These are phyloP conservation scores for Pichia deserticola DNA, from an alignment of 805 yeast genomes.

Conservation along the genomic window DNA sequence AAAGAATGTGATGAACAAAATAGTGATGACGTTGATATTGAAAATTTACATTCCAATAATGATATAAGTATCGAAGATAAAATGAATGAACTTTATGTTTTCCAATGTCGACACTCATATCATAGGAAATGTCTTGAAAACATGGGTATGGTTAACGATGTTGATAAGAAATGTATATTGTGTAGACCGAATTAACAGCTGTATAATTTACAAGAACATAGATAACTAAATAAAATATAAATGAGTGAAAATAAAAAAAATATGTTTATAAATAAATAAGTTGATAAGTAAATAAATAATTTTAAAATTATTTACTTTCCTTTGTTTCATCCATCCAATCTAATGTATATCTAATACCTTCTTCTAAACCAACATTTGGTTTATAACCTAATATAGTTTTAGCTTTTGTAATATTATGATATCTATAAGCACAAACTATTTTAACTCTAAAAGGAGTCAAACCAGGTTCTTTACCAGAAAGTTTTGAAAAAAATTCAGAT, in stretches of 20 bases:
- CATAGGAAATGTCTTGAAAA: constrained; percentile 50
- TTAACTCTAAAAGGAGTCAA: constrained; percentile 91
- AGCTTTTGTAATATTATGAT: constrained; percentile 88
- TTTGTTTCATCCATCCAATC: constrained; percentile 80
- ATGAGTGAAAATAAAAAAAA: neutral
- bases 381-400: constrained; percentile 66
- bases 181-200: constrained; percentile 23
- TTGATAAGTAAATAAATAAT: constrained; percentile 4
- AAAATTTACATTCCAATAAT: constrained; percentile 2
- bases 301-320: too few species aligned
- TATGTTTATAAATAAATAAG: neutral
- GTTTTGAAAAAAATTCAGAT: constrained; percentile 63
- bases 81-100: constrained; percentile 35
- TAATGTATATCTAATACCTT: constrained; percentile 72
- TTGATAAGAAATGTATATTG: constrained; percentile 31
- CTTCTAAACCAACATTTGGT: constrained; percentile 72
- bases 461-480: constrained; percentile 83
- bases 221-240: neutral
- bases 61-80: constrained; percentile 10
- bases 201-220: neutral
- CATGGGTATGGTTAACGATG: constrained; percentile 32
- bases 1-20: constrained; percentile 4
- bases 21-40: constrained; percentile 1
- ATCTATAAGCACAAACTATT: constrained; percentile 87
- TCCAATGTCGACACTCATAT: constrained; percentile 62